phyloP scores from a whole-genome alignment of 495 filamentous ascomycete genomes.

The Trypethelium eluteriae region DNA sequence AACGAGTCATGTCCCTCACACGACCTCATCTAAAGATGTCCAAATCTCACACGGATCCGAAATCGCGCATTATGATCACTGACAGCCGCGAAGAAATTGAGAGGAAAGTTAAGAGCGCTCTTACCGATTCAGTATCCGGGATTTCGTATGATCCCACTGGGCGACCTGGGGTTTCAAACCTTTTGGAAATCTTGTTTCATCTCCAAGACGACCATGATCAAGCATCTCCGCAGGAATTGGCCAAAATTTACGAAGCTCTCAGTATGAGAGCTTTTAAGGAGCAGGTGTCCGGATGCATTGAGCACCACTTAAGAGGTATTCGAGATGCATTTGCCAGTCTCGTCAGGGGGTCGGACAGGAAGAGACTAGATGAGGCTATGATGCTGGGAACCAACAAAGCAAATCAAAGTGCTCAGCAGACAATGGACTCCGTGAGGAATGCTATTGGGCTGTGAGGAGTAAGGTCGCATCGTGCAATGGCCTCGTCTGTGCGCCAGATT shows the following conservation, averaged over 20 bases:
- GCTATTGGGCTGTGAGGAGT: constrained; percentile 49
- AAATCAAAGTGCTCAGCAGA: constrained; percentile 53
- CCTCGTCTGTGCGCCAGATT: too few relatives aligned
- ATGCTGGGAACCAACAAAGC: constrained; percentile 56
- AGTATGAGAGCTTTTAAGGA: constrained; percentile 60
- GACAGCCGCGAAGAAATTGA: constrained; percentile 53
- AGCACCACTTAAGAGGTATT: constrained; percentile 47
- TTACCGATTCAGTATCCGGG: constrained; percentile 62
- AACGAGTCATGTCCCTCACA: constrained; percentile 81
- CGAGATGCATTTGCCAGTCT: constrained; percentile 54
- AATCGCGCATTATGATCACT: constrained; percentile 75
- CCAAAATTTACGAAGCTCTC: constrained; percentile 42
- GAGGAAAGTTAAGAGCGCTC: constrained; percentile 58
- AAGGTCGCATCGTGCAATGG: too few relatives aligned
- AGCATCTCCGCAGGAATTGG: constrained; percentile 49
- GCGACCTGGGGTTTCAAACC: constrained; percentile 79
- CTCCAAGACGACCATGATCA: constrained; percentile 40
- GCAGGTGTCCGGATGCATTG: constrained; percentile 49
- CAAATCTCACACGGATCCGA: constrained; percentile 65
- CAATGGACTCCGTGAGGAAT: constrained; percentile 55
- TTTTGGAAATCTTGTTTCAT: constrained; percentile 67
- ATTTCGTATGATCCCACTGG: constrained; percentile 63
- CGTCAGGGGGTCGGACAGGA: constrained; percentile 39
- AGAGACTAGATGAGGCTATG: constrained; percentile 52
- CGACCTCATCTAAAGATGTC: constrained; percentile 81